Percentiles rank a stretch among this genome's conserved stretches.
These are phyloP conservation scores for Trebouxia sp. DNA, from an alignment of 139 green algal species.

Conservation along the genomic window DNA sequence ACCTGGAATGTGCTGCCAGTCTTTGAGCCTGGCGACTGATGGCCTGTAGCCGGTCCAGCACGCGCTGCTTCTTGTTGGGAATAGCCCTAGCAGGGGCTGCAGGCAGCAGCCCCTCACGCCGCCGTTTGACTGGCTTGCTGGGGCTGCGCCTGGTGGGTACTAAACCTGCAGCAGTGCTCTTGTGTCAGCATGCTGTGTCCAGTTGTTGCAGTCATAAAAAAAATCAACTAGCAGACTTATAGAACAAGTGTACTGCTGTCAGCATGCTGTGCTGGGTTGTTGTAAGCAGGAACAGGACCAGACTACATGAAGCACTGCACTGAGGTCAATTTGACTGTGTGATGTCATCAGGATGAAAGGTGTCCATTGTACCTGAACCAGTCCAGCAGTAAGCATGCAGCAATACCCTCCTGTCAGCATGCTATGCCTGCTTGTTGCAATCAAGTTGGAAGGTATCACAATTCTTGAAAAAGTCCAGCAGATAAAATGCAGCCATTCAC, in stretches of 20 bases:
- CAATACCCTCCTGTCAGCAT: not conserved
- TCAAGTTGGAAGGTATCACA: not conserved
- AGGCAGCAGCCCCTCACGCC: not conserved
- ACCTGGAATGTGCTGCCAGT: not conserved
- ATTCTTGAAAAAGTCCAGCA: not conserved
- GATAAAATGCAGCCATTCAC: too few relatives aligned
- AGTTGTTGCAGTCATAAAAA: not conserved
- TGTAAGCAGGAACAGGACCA: not conserved
- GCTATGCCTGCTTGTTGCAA: not conserved
- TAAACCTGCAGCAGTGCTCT: conserved; percentile 3
- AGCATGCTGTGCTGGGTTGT: not conserved
- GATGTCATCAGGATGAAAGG: not conserved
- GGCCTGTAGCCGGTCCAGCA: not conserved
- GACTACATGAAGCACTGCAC: not conserved
- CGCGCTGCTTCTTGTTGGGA: not conserved
- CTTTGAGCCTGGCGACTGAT: not conserved
- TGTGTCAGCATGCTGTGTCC: too few relatives aligned
- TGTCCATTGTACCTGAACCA: not conserved
- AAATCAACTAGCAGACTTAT: not conserved
- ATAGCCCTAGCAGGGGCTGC: not conserved
- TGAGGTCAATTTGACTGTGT: too few relatives aligned
- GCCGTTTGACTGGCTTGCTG: not conserved
- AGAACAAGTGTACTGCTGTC: not conserved
- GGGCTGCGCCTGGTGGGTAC: not conserved
- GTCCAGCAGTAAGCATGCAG: too few relatives aligned